Percentiles rank a stretch among this genome's conserved stretches.
Conservation (phyloP, 768 basidiomycete species). For the Leccinum obscurum region DNA sequence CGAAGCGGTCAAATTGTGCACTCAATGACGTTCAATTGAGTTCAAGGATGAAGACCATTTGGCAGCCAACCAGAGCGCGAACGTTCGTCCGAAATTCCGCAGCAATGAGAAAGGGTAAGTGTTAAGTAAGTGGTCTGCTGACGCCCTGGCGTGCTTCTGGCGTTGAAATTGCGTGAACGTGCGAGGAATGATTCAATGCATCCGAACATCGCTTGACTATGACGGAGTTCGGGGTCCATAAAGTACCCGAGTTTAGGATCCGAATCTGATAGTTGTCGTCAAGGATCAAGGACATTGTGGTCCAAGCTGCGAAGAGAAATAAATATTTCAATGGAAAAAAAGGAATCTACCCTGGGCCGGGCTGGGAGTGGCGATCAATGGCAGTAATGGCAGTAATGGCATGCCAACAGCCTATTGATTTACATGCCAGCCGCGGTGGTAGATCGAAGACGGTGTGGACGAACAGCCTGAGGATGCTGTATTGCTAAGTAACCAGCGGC, state of each 20-base stretch:
- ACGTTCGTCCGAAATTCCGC: neutral
- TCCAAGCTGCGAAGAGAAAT: neutral
- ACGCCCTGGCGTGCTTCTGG: neutral
- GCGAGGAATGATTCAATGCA: neutral
- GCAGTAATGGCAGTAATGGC: neutral
- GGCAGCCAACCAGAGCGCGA: neutral
- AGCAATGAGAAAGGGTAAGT: neutral
- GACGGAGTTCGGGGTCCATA: neutral
- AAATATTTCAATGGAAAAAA: neutral
- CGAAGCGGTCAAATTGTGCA: neutral
- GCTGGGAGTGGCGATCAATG: neutral
- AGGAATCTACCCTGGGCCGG: neutral
- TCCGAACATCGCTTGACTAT: neutral
- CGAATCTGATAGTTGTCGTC: neutral
- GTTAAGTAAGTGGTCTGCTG: neutral
- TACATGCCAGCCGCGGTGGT: neutral
- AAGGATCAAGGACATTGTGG: neutral
- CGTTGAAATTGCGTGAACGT: neutral
- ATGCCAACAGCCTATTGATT: neutral
- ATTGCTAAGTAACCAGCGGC: neutral
- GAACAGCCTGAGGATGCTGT: neutral
- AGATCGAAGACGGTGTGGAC: neutral
- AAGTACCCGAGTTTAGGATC: neutral
- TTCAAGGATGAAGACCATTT: neutral
- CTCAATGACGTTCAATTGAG: neutral